Evolutionary conservation across 2,329 filamentous ascomycete species (phyloP), one percentile per base, ranked within the genome.

Genomic region (Emmonsiellopsis sp.): DNA sequence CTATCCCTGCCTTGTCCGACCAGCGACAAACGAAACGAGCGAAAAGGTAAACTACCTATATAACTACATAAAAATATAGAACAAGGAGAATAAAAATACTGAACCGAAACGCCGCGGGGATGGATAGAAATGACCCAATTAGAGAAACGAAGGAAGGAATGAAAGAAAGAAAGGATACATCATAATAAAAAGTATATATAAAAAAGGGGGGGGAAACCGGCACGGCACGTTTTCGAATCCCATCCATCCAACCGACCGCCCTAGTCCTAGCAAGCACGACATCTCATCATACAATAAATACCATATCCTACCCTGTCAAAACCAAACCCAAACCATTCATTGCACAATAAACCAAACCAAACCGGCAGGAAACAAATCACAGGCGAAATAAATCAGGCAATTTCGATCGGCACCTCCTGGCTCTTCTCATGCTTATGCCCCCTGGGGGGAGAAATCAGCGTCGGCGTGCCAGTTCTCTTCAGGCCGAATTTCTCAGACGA

Each of bases 401-500:
- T 53, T 47, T 61, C 59, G 40, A 62, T 52, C n/a, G 59, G 32
- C 7, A 54, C 57, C n/a, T 55, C 54, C 35, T 54, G 50, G 8
- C 54, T 56, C 44, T 56, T 62, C 51, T 55, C 54, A 41, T 57
- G 34, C 11, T 51, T 51, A 55, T 59, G 56, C 26, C 56, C 58
- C 15, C 57, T 65, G 52, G 65, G 67, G 49, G 61, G 63, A 8
- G 68, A 61, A 26, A 57, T 59, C 2, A 67, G 62, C 1, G 61
- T 67, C 40, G 61, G 59, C 1, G 54, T 54, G 13, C 40, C 55
- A 1, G 63, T 61, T 46, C 57, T 61, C 35, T 62, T 62, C 10
- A 60, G 59, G 1, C 68, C 60, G 16, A 66, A 57, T 8, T 66
- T 59, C 54, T 70, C 68, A 20, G 65, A 61, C 2, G 53, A 38